phyloP scores from a whole-genome alignment of 2,329 filamentous ascomycete genomes.

The Penicillium sp. region DNA sequence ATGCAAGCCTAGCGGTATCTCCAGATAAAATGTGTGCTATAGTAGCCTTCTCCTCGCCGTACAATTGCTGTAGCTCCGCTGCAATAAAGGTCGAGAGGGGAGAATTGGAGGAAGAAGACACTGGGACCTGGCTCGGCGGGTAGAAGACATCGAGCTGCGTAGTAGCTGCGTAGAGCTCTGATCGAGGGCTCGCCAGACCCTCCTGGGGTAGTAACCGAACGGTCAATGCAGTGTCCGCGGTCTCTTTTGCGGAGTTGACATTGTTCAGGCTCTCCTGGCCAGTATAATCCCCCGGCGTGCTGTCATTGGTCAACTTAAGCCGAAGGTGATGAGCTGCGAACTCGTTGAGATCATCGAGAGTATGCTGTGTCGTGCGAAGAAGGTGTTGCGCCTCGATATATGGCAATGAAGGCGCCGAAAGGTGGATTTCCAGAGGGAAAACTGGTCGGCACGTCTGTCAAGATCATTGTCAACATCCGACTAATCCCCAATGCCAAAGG shows the following conservation, averaged over 20 bases:
- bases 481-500: neutral
- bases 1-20: constrained; percentile 42
- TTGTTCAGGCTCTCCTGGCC: constrained; percentile 11
- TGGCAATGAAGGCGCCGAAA: constrained; percentile 66
- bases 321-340: constrained; percentile 80
- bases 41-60: constrained; percentile 82
- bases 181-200: constrained; percentile 50
- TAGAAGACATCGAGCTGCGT: constrained; percentile 76
- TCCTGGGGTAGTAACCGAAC: constrained; percentile 62
- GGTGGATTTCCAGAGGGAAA: constrained; percentile 77
- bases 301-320: constrained; percentile 56
- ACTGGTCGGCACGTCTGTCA: constrained; percentile 76
- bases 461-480: constrained; percentile 10
- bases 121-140: constrained; percentile 63
- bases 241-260: constrained; percentile 15
- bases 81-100: constrained; percentile 73
- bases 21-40: constrained; percentile 70
- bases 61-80: constrained; percentile 69
- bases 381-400: constrained; percentile 67
- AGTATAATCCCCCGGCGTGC: constrained; percentile 3
- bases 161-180: constrained; percentile 64
- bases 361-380: constrained; percentile 75
- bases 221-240: constrained; percentile 57
- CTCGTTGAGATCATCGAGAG: constrained; percentile 80
- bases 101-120: constrained; percentile 66